phyloP scores from a whole-genome alignment of 306 rosid genomes.

The Gynostemma pentaphyllum region DNA sequence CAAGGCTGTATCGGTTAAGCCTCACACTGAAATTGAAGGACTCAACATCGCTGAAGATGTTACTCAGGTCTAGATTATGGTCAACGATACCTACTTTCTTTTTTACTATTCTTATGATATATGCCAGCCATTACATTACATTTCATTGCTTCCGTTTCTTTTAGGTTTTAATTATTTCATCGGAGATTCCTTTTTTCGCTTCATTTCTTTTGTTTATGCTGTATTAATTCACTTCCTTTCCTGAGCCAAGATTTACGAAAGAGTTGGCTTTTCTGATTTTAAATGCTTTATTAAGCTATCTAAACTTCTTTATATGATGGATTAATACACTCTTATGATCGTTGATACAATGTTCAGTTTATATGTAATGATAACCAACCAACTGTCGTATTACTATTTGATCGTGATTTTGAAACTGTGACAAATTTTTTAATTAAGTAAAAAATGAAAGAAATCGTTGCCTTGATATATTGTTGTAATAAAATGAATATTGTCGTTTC shows the following conservation, averaged over 20 bases:
- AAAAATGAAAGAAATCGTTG: not conserved
- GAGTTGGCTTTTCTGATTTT: not conserved
- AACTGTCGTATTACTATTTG: not conserved
- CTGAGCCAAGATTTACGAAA: not conserved
- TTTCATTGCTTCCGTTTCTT: no score
- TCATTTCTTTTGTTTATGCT: no score
- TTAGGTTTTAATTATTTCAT: no score
- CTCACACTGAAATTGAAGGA: conserved; percentile 53
- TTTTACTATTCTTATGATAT: not conserved
- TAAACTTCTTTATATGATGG: not conserved
- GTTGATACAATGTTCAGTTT: not conserved
- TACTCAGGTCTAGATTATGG: conserved; percentile 20
- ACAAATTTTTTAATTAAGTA: no score
- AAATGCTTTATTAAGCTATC: not conserved
- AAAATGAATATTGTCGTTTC: not conserved
- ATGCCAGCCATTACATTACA: no score
- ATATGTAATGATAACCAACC: not conserved
- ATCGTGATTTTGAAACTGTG: not conserved
- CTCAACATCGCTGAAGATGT: conserved; percentile 90
- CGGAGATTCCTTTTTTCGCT: not conserved
- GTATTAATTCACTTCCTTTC: not conserved
- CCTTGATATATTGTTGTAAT: not conserved
- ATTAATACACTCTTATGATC: not conserved
- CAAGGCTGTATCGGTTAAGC: conserved; percentile 53
- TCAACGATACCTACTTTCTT: not conserved